Evolutionary conservation across 75 land plant genomes (phyloP), one percentile per base, ranked within the genome.

Genomic region (Chamaecyparis obtusa): DNA sequence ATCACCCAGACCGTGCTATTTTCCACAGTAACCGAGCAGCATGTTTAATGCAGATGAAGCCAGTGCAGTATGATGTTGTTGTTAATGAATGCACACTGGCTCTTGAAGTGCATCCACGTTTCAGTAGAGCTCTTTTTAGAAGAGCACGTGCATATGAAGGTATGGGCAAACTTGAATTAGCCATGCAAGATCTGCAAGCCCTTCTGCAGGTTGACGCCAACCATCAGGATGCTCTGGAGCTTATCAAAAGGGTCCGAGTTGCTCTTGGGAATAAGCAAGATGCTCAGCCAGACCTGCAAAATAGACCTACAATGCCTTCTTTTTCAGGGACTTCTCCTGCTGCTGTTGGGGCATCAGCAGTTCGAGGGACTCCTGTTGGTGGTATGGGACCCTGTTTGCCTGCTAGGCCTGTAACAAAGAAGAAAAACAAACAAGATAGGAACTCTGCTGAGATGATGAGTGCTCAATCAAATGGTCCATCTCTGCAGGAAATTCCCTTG

Each of bases 21-120:
- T 94, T 94, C 88, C 95, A 95, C 85, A 93, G 94, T 89, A 95
- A 95, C 86, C 90, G 92, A 46, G 97, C 97, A 17, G 97, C 97
- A 81, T 95, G 97, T 90, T 86, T 95, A 85, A 90, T 95, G 95
- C 97, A 93, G 86, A 94, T 94, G 93, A 93, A 91, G 83, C 97
- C 97, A 3, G 91, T 95, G 8, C 91, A 92, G 32, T 91, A 93
- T 87, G 94, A 95, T 5, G 86, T 92, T 74, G 97, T 94, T 15
- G 89, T 93, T 83, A 56, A 92, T 33, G 97, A 95, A 89, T 95
- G 97, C 83, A 89, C 89, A 36, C 87, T 94, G 71, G 97, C 97
- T 6, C 93, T 95, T 72, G 91, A 93, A 86, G 92, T 90, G 15
- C 95, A 95, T 77, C 97, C 97, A 10, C 85, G 85, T 21, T 94